Base-by-base conservation (phyloP, 495 filamentous ascomycete genomes). In the Tirmania nivea region DNA sequence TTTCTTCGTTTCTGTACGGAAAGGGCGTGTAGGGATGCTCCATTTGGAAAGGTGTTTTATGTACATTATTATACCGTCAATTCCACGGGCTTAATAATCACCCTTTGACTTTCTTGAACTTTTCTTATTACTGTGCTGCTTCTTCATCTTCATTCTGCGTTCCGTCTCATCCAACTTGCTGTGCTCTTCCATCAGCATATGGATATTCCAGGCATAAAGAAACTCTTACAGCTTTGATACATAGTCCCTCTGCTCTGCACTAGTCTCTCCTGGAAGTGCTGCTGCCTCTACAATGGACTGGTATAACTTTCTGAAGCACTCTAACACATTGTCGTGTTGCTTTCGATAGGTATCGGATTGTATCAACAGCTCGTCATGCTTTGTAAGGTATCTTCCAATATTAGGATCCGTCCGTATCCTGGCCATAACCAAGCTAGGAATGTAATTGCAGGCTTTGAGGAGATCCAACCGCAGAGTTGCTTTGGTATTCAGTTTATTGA, bases 401-500 rank as follows among this genome's bases (percentile, higher is more conserved):
- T 2, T 80, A 85, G 10, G 39, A 19, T 45, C 39, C 9, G 70
- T 55, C 17, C 75, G 74, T 42, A 96, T 68, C 10, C 70, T 65
- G 11, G 67, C 55, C 62, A 85, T 79, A 8, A 97, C 66, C 5
- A 83, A 61, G 37, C 69, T 75, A 7, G 92, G 90, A 1, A 96
- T 65, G 31, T 76, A 64, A 10, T 69, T 68, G 59, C 34, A 93
- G 69, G 34, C 76, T 65, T 21, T 70, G 58, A 16, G 83, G 62
- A 34, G 78, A 68, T 74, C 68, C 68, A 75, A 70, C 63, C 68
- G 83, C 65, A 86, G 64, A 14, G 84, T 94, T 10, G 88, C 90
- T 68, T 97, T 97, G 14, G 84, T 84, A 65, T 88, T 90, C 25
- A 92, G 85, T 89, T 94, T 95, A 68, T 97, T 97, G 48, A 90